Evolutionary conservation across 2,329 filamentous ascomycete species (phyloP).

Genomic region (Xylaria sp.): DNA sequence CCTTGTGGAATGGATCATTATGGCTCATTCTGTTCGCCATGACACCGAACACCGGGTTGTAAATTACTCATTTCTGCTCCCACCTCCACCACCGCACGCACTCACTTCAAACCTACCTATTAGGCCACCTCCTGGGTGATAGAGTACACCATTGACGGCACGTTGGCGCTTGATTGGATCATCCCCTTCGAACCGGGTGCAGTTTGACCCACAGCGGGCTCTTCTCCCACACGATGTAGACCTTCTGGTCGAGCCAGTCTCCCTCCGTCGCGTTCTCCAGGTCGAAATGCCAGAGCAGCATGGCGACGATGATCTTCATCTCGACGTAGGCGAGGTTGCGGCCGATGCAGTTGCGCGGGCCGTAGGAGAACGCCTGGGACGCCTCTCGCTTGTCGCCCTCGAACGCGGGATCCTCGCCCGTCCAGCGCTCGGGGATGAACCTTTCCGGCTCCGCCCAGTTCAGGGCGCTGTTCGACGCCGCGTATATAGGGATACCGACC

Average conservation of each 20-base stretch:
- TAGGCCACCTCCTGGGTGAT: too few species aligned
- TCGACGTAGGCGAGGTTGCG: conserved; percentile 43
- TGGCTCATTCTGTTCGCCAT: too few species aligned
- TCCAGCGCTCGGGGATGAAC: conserved; percentile 23
- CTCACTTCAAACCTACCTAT: too few species aligned
- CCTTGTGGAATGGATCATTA: too few species aligned
- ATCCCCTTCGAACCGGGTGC: conserved; percentile 6
- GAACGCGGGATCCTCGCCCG: conserved; percentile 23
- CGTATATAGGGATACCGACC: conserved; percentile 20
- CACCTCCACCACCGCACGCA: too few species aligned
- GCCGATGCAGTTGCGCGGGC: conserved; percentile 40
- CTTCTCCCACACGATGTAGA: conserved; percentile 22
- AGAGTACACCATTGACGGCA: too few species aligned
- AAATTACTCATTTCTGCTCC: too few species aligned
- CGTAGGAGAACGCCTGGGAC: conserved; percentile 37
- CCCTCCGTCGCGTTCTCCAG: conserved; percentile 24
- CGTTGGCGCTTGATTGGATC: background rate
- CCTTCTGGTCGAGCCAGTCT: conserved; percentile 19
- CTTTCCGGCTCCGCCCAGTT: conserved; percentile 15
- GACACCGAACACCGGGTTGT: too few species aligned
- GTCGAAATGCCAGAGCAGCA: conserved; percentile 43
- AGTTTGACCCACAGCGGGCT: conserved; percentile 16
- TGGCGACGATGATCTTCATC: conserved; percentile 42
- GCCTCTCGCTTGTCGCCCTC: conserved; percentile 32
- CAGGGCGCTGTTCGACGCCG: conserved; percentile 8